A percentile compares a stretch with the other conserved stretches of the same genome.
These are phyloP conservation scores for Backusella tarrabulga DNA, from an alignment of 192 early-diverging fungal genomes.

Conservation along the genomic window DNA sequence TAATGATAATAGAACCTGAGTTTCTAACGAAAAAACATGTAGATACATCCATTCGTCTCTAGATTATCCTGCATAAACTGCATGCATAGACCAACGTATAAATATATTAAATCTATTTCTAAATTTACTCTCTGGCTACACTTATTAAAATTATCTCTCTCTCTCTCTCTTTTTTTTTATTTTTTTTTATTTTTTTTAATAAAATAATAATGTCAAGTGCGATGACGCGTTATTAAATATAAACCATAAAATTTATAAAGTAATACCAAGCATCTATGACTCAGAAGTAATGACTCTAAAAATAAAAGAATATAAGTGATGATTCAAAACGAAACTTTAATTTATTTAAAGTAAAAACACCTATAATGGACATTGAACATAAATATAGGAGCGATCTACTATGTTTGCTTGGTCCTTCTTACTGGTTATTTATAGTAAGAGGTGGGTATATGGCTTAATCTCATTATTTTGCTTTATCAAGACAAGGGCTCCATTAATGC, in stretches of 20 bases:
- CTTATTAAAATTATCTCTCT: not conserved
- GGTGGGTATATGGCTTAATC: not conserved
- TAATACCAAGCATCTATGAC: not conserved
- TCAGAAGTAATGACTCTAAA: not conserved
- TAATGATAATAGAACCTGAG: no score
- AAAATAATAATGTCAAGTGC: not conserved
- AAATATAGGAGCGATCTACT: not conserved
- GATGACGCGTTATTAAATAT: not conserved
- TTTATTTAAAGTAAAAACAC: not conserved
- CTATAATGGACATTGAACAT: not conserved
- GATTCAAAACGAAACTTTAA: not conserved
- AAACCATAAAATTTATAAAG: not conserved
- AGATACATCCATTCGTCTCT: constrained; percentile 56
- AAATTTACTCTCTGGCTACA: constrained; percentile 11
- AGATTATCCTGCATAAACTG: constrained; percentile 42
- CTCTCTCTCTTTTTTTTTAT: no score
- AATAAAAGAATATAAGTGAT: not conserved
- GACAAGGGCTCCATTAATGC: no score
- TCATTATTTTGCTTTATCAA: no score
- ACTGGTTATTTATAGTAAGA: not conserved
- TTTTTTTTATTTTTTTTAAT: no score
- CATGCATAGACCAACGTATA: constrained; percentile 38
- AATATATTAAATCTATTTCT: constrained; percentile 41
- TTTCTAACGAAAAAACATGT: no score
- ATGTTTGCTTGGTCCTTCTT: not conserved